Conservation (phyloP, 2,329 filamentous ascomycete species). For the Phaeoacremonium minimum region DNA sequence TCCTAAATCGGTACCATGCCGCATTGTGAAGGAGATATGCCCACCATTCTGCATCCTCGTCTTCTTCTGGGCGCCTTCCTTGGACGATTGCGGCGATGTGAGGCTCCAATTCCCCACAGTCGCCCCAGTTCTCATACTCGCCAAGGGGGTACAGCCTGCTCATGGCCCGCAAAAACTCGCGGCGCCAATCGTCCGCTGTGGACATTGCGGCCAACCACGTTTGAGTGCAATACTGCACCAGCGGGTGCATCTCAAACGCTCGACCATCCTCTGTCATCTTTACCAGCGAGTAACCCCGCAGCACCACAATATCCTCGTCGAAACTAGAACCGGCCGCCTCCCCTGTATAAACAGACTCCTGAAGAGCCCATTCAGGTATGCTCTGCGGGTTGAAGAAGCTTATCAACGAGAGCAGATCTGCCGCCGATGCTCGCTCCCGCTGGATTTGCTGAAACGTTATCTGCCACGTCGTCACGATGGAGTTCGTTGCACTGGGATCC, state of each 20-base stretch:
- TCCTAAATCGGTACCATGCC: neutral
- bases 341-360: slow-evolving; percentile 3
- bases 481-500: slow-evolving; percentile 16
- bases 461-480: slow-evolving; percentile 25
- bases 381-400: slow-evolving; percentile 22
- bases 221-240: slow-evolving; percentile 25
- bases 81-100: slow-evolving; percentile 12
- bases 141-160: slow-evolving; percentile 14
- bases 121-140: slow-evolving; percentile 5
- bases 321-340: neutral
- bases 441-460: slow-evolving; percentile 28
- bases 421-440: slow-evolving; percentile 15
- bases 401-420: slow-evolving; percentile 26
- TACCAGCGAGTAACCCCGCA: slow-evolving; percentile 25
- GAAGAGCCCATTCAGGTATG: slow-evolving; percentile 19
- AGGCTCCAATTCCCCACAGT: slow-evolving; percentile 16
- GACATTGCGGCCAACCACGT: slow-evolving; percentile 26
- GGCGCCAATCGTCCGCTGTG: slow-evolving; percentile 3
- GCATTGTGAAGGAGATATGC: neutral
- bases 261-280: slow-evolving; percentile 6
- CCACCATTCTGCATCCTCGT: neutral
- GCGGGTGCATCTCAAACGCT: slow-evolving; percentile 23
- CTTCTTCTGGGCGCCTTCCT: neutral
- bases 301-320: slow-evolving; percentile 14
- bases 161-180: slow-evolving; percentile 12